These are phyloP conservation scores for Phytophthora idaei DNA, from an alignment of 352 stramenopile genomes.

Conservation along the genomic window DNA sequence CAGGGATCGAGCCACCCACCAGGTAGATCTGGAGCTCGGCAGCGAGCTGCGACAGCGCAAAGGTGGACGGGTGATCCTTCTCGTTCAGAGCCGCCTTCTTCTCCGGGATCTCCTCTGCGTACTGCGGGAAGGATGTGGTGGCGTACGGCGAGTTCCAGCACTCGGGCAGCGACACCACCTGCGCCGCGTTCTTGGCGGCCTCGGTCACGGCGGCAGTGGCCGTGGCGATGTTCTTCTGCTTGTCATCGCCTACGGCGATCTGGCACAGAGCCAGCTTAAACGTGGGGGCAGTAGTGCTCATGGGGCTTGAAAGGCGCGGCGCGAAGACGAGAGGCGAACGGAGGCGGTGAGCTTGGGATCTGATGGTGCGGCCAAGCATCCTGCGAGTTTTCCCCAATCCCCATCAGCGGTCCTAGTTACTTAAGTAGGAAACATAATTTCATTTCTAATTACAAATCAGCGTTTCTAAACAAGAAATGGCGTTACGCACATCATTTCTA, in stretches of 20 bases:
- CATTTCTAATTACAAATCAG: not conserved
- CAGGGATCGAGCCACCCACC: conserved; percentile 97
- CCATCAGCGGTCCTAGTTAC: not conserved
- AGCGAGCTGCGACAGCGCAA: conserved; percentile 91
- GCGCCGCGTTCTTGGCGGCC: conserved; percentile 73
- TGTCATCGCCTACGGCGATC: conserved; percentile 92
- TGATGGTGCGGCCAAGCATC: conserved; percentile 38
- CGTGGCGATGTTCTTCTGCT: conserved; percentile 85
- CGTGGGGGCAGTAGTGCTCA: conserved; percentile 53
- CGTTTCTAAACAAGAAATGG: not conserved
- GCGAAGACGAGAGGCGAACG: conserved; percentile 21
- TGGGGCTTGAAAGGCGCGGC: conserved; percentile 30
- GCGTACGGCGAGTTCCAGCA: conserved; percentile 98
- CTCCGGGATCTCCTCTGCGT: conserved; percentile 96
- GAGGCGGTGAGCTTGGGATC: conserved; percentile 32
- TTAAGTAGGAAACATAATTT: not conserved
- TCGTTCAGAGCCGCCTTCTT: conserved; percentile 58
- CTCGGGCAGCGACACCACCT: conserved; percentile 94
- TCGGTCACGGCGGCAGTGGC: conserved; percentile 67
- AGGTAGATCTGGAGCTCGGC: conserved; percentile 92
- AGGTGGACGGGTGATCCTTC: conserved; percentile 82
- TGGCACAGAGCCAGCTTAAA: conserved; percentile 96
- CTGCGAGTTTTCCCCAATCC: conserved; percentile 21
- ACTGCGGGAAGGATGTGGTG: conserved; percentile 96
- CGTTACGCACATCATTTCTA: not conserved